Evolutionary conservation across 2,329 filamentous ascomycete species (phyloP).

Genomic region (Talaromyces sp.): DNA sequence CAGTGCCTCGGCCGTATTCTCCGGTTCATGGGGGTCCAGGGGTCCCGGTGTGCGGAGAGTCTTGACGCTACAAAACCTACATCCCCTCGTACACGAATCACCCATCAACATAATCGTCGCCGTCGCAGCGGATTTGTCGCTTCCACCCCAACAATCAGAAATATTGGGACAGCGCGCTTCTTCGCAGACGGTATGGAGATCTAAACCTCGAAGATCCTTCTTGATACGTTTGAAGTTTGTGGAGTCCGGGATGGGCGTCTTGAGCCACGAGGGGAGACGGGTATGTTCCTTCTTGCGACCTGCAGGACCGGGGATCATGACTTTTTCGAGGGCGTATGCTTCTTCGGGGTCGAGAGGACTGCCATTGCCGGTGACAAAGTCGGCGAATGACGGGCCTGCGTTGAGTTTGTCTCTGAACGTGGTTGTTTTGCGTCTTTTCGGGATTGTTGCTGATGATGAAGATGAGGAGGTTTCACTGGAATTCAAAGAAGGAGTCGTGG

Average conservation of each 20-base stretch:
- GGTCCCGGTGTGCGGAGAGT: conserved; percentile 71
- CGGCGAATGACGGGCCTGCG: conserved; percentile 58
- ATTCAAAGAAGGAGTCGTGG: conserved; percentile 21
- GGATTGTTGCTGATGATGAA: conserved; percentile 46
- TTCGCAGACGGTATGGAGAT: conserved; percentile 93
- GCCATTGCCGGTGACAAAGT: conserved; percentile 52
- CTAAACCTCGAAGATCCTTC: conserved; percentile 80
- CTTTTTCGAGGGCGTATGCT: conserved; percentile 57
- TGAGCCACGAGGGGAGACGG: conserved; percentile 86
- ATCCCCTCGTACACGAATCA: conserved; percentile 93
- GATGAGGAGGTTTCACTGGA: not conserved
- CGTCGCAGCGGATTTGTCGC: conserved; percentile 80
- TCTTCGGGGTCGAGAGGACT: conserved; percentile 44
- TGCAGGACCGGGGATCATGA: conserved; percentile 52
- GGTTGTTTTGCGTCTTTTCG: conserved; percentile 51
- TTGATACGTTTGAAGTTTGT: conserved; percentile 94
- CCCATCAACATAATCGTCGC: conserved; percentile 99
- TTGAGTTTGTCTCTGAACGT: conserved; percentile 60
- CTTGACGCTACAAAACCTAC: conserved; percentile 96
- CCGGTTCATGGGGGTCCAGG: conserved; percentile 90
- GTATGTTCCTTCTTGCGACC: conserved; percentile 62
- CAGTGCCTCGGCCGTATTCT: conserved; percentile 92
- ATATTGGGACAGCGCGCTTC: conserved; percentile 97
- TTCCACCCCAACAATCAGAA: conserved; percentile 94
- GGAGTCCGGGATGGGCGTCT: conserved; percentile 84